Evolutionary conservation across 2,329 filamentous ascomycete genomes (phyloP).

Genomic region (Alternaria alternata): DNA sequence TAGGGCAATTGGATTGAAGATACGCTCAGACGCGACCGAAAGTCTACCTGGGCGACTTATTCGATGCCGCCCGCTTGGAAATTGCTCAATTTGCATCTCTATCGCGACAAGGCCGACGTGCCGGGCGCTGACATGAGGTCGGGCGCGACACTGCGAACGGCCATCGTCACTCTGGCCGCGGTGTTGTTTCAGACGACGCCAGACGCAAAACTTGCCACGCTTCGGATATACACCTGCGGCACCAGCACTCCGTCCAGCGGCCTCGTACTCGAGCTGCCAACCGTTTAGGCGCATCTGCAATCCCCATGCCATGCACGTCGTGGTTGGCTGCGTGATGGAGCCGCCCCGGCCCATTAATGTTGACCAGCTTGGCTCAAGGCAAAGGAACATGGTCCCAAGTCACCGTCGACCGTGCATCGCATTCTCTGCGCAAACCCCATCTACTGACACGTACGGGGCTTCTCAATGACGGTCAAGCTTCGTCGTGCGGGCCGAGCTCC

Average conservation of each 20-base stretch:
- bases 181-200: constrained; percentile 25
- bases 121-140: constrained; percentile 4
- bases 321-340: constrained; percentile 31
- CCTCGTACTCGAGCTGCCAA: background rate
- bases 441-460: constrained; percentile 27
- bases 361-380: constrained; percentile 9
- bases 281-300: constrained; percentile 11
- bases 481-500: constrained; percentile 36
- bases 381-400: constrained; percentile 8
- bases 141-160: constrained; percentile 1
- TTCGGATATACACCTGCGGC: constrained; percentile 26
- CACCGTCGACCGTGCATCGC: constrained; percentile 30
- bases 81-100: constrained; percentile 27
- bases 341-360: constrained; percentile 25
- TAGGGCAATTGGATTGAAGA: constrained; percentile 28
- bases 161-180: constrained; percentile 10
- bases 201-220: constrained; percentile 28
- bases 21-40: constrained; percentile 36
- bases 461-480: constrained; percentile 21
- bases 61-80: constrained; percentile 17
- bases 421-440: constrained; percentile 37
- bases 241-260: constrained; percentile 10
- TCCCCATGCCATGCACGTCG: constrained; percentile 9
- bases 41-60: constrained; percentile 8
- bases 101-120: constrained; percentile 8